Evolutionary conservation across 192 early-diverging fungal species (phyloP), one percentile per base, ranked within the genome.

Genomic region (Backusella australiensis): DNA sequence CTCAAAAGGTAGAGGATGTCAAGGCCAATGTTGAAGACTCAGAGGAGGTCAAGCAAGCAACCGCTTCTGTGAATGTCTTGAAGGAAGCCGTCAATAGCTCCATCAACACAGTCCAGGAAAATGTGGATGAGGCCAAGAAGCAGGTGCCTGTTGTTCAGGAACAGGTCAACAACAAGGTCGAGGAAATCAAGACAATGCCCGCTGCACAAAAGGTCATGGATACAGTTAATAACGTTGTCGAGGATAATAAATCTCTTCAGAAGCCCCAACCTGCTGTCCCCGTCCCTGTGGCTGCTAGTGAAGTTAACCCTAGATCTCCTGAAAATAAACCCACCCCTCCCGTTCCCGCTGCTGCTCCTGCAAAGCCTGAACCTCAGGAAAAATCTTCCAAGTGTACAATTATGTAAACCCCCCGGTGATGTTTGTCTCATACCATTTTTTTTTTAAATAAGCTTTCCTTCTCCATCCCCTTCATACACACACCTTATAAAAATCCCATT

Each of bases 201-300:
- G 72, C 53, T 65, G 36, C 72, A 41, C 19, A 34, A 39, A 26
- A 34, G 19, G 38, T 36, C 4, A 38, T 36, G 19, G 72, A 56
- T 15, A 21, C 36, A 4, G 23, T 34, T 23, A 15, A 53, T 38
- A 35, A 34, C 26, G 49, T 35, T 23, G 72, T 15, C 5, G 52
- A 59, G 53, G 46, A 49, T 49, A 44, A 44, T 44, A 49, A 49
- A n/a, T 6, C 46, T 19, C 34, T 73, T 15, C 46, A 59, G 53
- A 34, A 21, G 36, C 46, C 72, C 6, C 34, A 53, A 23, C 72
- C 72, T 63, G 56, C 26, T 73, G 56, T 41, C 14, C 35, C 72
- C 9, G 53, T 65, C 5, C 36, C 53, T 74, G 36, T 65, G 19
- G 72, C 72, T 38, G 49, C 72, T 11, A 73, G 72, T 39, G 49